phyloP scores from a whole-genome alignment of 306 rosid species.

The Malus fusca region DNA sequence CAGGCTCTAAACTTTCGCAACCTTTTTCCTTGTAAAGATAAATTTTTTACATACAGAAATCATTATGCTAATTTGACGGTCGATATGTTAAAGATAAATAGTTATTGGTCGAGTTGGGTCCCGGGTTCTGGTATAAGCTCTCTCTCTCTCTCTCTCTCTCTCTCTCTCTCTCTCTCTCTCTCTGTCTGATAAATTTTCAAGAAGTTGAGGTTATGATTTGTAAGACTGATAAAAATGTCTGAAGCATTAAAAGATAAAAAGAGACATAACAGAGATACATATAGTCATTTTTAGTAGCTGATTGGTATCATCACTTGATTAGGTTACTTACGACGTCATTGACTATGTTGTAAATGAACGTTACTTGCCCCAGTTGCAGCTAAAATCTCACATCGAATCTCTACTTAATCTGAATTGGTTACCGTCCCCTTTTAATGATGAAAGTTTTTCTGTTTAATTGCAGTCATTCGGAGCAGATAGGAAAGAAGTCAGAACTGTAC shows the following conservation, averaged over 20 bases:
- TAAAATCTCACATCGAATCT: background rate
- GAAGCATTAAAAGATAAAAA: no score
- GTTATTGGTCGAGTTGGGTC: background rate
- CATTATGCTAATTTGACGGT: background rate
- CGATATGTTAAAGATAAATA: background rate
- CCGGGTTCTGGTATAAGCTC: background rate
- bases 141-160: background rate
- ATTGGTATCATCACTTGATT: background rate
- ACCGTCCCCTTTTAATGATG: background rate
- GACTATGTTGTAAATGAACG: background rate
- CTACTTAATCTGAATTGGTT: background rate
- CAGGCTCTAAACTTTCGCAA: background rate
- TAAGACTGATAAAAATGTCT: no score
- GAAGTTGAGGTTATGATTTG: no score
- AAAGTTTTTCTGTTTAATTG: constrained; percentile 11
- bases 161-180: background rate
- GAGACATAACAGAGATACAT: no score
- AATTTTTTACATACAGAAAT: background rate
- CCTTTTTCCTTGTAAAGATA: background rate
- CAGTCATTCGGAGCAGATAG: constrained; percentile 79
- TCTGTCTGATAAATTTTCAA: no score
- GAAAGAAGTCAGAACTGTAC: constrained; percentile 61
- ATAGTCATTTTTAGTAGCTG: background rate
- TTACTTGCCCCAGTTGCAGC: background rate
- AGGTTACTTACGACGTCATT: background rate